phyloP scores from a whole-genome alignment of 2,329 filamentous ascomycete genomes.

The Pseudocercospora fuligena region DNA sequence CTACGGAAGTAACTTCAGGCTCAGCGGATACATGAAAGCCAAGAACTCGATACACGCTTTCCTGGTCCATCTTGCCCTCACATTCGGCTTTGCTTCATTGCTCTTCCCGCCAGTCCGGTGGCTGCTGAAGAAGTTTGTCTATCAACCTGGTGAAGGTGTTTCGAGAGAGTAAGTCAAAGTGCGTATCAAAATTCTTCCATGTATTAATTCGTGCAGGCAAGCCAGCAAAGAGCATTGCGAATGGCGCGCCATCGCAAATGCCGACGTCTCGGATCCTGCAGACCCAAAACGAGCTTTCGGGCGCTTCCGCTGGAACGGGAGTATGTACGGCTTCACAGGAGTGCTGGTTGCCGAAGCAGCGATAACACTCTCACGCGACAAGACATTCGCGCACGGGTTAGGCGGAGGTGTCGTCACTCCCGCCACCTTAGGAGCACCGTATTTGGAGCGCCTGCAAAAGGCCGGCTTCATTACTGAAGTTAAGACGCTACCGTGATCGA shows the following conservation, averaged over 20 bases:
- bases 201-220: slow-evolving; percentile 44
- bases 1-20: slow-evolving; percentile 64
- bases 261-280: slow-evolving; percentile 56
- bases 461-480: slow-evolving; percentile 67
- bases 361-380: slow-evolving; percentile 63
- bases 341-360: slow-evolving; percentile 68
- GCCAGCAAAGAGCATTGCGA: slow-evolving; percentile 65
- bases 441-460: slow-evolving; percentile 65
- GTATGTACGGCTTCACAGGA: slow-evolving; percentile 71
- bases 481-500: slow-evolving; percentile 38
- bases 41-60: slow-evolving; percentile 55
- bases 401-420: slow-evolving; percentile 73
- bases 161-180: slow-evolving; percentile 45
- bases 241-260: slow-evolving; percentile 67
- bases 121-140: slow-evolving; percentile 53
- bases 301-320: slow-evolving; percentile 62
- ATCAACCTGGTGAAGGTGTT: slow-evolving; percentile 58
- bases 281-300: slow-evolving; percentile 59
- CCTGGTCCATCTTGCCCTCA: slow-evolving; percentile 55
- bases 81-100: slow-evolving; percentile 53
- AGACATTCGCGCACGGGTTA: slow-evolving; percentile 58
- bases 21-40: slow-evolving; percentile 61
- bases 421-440: slow-evolving; percentile 70
- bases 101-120: slow-evolving; percentile 59
- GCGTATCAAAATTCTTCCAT: background rate